Evolutionary conservation across 257 asterid species (phyloP).

Genomic region (Capsicum rhomboideum): DNA sequence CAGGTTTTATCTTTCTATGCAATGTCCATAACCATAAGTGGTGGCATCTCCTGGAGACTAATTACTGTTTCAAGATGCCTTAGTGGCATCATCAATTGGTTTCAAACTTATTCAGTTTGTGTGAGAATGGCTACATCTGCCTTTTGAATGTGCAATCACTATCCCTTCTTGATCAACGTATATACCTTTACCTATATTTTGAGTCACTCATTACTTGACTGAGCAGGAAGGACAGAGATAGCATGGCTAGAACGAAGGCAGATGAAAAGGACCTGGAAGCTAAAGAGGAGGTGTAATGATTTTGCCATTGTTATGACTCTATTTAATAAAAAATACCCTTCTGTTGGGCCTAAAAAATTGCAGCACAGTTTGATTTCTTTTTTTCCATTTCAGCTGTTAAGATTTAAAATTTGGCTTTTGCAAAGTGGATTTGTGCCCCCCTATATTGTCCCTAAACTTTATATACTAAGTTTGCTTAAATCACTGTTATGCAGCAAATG

Average conservation of each 20-base stretch:
- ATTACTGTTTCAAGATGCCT: neutral
- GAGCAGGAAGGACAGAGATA: neutral
- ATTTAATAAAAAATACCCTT: neutral
- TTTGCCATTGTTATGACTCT: neutral
- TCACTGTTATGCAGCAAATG: neutral
- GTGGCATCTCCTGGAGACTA: neutral
- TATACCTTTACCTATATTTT: neutral
- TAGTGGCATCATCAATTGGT: neutral
- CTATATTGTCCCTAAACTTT: neutral
- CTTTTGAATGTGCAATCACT: neutral
- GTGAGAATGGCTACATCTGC: neutral
- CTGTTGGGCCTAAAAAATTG: neutral
- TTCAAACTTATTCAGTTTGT: neutral
- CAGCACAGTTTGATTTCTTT: neutral
- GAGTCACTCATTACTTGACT: neutral
- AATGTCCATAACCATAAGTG: neutral
- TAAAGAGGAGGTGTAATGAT: neutral
- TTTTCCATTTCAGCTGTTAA: neutral
- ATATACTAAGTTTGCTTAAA: neutral
- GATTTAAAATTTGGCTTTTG: neutral
- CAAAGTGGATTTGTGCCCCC: neutral
- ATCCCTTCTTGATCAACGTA: neutral
- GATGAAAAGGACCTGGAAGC: neutral
- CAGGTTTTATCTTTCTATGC: neutral
- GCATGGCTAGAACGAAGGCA: neutral